Evolutionary conservation across 2,329 filamentous ascomycete species (phyloP), one percentile per base, ranked within the genome.

Genomic region (Chlorencoelia australis): DNA sequence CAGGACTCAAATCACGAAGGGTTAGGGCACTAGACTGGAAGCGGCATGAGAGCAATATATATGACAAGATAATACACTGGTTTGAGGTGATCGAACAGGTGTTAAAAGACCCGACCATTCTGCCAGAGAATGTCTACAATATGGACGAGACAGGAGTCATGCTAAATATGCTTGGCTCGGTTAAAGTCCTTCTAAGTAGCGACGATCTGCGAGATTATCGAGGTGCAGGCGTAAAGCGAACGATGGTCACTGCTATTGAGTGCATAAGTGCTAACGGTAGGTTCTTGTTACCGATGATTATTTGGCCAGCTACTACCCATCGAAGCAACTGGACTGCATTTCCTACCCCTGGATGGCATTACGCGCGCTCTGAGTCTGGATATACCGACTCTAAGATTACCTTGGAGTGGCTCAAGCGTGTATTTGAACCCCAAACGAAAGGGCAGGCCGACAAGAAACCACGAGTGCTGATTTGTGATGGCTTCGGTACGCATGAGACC

Each of bases 401-500:
- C n/a, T n/a, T n/a, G n/a, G n/a, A n/a, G n/a, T n/a, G n/a, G n/a
- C n/a, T n/a, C n/a, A n/a, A n/a, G n/a, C n/a, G n/a, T n/a, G n/a
- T n/a, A n/a, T n/a, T n/a, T n/a, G n/a, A n/a, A n/a, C n/a, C n/a
- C n/a, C n/a, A n/a, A n/a, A n/a, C n/a, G n/a, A n/a, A n/a, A n/a
- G n/a, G n/a, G n/a, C n/a, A n/a, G n/a, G n/a, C n/a, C n/a, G n/a
- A n/a, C n/a, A n/a, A n/a, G n/a, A n/a, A n/a, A n/a, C n/a, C n/a
- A 43, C 53, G 55, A 1, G 37, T 60, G 4, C 46, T 61, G 14
- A 57, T 61, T n/a, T 55, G 40, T 15, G 49, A 63, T 38, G 47
- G 59, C 31, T 59, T 62, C 34, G 47, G 47, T 9, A 57, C 52
- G 13, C 53, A 62, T 35, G 49, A 62, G 39, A 55, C 53, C 5